phyloP scores from a whole-genome alignment of 176 grass and related monocot genomes.

The Ananas comosus region DNA sequence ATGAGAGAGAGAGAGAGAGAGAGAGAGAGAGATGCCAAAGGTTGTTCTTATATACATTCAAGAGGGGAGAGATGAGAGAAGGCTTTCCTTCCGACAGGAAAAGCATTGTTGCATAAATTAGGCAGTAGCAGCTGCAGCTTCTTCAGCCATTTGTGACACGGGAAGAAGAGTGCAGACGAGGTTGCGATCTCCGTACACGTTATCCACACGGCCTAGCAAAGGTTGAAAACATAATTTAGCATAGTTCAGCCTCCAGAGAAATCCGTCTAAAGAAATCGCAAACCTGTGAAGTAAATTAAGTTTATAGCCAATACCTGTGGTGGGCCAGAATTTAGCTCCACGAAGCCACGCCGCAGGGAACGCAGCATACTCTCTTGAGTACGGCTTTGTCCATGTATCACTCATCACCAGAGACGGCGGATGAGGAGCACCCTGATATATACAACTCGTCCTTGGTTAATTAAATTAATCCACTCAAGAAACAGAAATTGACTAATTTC shows the following conservation, averaged over 20 bases:
- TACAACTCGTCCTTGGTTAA: neutral
- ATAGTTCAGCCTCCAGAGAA: neutral
- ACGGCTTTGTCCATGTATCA: conserved; percentile 93
- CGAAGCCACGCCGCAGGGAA: conserved; percentile 91
- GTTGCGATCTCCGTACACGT: conserved; percentile 95
- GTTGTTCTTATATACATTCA: conserved; percentile 50
- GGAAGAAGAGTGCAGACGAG: conserved; percentile 90
- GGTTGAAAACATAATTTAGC: conserved; percentile 1
- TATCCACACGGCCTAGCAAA: conserved; percentile 77
- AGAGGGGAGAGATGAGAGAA: conserved; percentile 30
- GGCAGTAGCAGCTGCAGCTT: conserved; percentile 79
- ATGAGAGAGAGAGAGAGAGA: conserved; percentile 32
- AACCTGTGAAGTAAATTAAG: neutral
- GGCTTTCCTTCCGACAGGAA: conserved; percentile 22
- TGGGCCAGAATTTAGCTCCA: conserved; percentile 94
- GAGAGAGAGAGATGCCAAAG: conserved; percentile 31
- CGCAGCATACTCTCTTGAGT: conserved; percentile 85
- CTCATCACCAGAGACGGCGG: conserved; percentile 73
- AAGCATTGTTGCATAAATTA: conserved; percentile 30
- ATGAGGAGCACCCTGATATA: conserved; percentile 74
- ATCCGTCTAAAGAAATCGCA: neutral
- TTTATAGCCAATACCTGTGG: conserved; percentile 45
- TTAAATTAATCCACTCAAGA: too few species aligned
- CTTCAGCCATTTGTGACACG: conserved; percentile 68
- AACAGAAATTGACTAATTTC: too few species aligned